Conservation (phyloP, 1,284 basidiomycete species). For the Marasmius sp. region DNA sequence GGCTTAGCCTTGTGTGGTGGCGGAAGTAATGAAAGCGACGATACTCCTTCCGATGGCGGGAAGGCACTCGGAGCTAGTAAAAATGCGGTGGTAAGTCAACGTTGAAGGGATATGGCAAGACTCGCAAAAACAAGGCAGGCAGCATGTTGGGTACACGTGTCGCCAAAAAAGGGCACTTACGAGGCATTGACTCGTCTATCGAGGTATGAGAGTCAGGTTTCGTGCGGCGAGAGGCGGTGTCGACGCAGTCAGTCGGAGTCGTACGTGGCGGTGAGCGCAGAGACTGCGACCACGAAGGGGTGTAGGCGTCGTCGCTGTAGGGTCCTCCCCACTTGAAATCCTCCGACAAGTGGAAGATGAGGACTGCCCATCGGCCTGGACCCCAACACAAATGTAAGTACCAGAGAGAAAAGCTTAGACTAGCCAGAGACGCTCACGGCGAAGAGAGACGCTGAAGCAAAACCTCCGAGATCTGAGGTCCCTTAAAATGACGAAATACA, state of each 20-base stretch:
- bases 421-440: neutral
- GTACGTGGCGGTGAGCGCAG: neutral
- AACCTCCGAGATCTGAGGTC: constrained; percentile 1
- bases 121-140: neutral
- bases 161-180: constrained; percentile 9
- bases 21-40: constrained; percentile 7
- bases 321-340: neutral
- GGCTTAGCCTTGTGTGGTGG: constrained; percentile 9
- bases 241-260: neutral
- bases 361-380: neutral
- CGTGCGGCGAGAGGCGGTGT: neutral
- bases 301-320: neutral
- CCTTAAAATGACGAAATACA: constrained; percentile 13
- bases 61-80: constrained; percentile 24
- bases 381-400: neutral
- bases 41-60: constrained; percentile 7
- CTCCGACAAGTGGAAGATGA: neutral
- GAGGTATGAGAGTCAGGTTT: neutral
- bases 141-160: neutral
- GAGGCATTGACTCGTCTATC: constrained; percentile 13
- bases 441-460: constrained; percentile 3
- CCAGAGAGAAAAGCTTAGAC: neutral
- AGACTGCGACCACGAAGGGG: neutral
- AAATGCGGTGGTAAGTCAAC: neutral
- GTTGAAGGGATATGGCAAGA: neutral